These are phyloP conservation scores for Thyridium curvatum DNA, from an alignment of 2,329 filamentous ascomycete genomes.

Conservation along the genomic window DNA sequence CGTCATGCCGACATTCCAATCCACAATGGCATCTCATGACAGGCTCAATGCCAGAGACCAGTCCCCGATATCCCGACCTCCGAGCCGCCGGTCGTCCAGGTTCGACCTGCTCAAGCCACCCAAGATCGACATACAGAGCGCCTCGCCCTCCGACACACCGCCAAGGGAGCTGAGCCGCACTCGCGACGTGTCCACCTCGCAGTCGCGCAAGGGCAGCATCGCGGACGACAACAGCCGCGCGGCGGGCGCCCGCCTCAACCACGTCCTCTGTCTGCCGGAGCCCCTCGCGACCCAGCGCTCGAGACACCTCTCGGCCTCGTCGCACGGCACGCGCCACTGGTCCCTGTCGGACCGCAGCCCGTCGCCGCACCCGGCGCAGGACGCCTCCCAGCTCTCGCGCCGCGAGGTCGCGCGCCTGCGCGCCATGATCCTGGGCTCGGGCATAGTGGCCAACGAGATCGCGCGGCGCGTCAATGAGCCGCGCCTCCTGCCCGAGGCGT, in stretches of 20 bases:
- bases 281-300: constrained; percentile 11
- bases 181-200: constrained; percentile 10
- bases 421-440: constrained; percentile 71
- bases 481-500: constrained; percentile 23
- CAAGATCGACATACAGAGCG: constrained; percentile 37
- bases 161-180: constrained; percentile 10
- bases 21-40: constrained; percentile 3
- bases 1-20: constrained; percentile 40
- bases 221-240: constrained; percentile 19
- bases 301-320: constrained; percentile 10
- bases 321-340: constrained; percentile 35
- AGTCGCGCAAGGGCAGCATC: constrained; percentile 23
- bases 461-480: constrained; percentile 53
- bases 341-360: constrained; percentile 39
- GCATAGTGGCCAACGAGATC: constrained; percentile 86
- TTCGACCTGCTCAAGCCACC: constrained; percentile 44
- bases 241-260: constrained; percentile 28
- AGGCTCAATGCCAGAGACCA: constrained; percentile 3
- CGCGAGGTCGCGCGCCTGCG: constrained; percentile 77
- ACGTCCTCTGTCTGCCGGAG: constrained; percentile 18
- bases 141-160: constrained; percentile 30
- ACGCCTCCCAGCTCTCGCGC: constrained; percentile 40
- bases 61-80: constrained; percentile 19
- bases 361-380: constrained; percentile 12
- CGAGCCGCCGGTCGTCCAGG: constrained; percentile 34